These are phyloP conservation scores for Aspergillus clavatus DNA, from an alignment of 2,329 filamentous ascomycete genomes.

Conservation along the genomic window DNA sequence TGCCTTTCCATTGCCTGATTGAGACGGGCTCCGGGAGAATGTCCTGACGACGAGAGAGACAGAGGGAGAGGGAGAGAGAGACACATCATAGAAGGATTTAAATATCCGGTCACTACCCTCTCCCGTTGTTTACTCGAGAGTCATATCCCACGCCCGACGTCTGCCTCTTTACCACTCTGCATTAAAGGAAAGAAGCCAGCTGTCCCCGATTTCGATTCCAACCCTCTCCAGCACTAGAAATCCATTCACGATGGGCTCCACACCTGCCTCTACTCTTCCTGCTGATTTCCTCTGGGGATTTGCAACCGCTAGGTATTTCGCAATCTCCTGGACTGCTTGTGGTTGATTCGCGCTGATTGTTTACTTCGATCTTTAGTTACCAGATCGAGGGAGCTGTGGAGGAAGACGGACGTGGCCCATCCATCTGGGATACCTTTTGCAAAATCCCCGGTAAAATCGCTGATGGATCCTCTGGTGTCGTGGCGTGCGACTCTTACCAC, in stretches of 20 bases:
- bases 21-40: too few relatives aligned
- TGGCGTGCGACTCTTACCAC: constrained; percentile 85
- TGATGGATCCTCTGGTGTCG: constrained; percentile 66
- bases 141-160: too few relatives aligned
- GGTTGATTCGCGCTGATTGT: constrained; percentile 1
- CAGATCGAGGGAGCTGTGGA: constrained; percentile 76
- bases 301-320: constrained; percentile 63
- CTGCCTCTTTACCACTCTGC: constrained; percentile 1
- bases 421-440: constrained; percentile 90
- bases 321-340: background rate
- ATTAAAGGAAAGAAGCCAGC: background rate
- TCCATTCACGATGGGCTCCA: constrained; percentile 22
- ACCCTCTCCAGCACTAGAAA: constrained; percentile 1
- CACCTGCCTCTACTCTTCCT: constrained; percentile 45
- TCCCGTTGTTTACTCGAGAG: background rate
- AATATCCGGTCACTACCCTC: too few relatives aligned
- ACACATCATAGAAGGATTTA: too few relatives aligned
- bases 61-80: too few relatives aligned
- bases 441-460: constrained; percentile 76
- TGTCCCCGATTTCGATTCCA: background rate
- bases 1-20: constrained; percentile 6
- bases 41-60: too few relatives aligned
- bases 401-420: constrained; percentile 72
- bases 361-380: constrained; percentile 55
- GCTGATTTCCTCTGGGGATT: constrained; percentile 74